Conservation (phyloP, 2,329 filamentous ascomycete genomes). For the Colletotrichum magnum region DNA sequence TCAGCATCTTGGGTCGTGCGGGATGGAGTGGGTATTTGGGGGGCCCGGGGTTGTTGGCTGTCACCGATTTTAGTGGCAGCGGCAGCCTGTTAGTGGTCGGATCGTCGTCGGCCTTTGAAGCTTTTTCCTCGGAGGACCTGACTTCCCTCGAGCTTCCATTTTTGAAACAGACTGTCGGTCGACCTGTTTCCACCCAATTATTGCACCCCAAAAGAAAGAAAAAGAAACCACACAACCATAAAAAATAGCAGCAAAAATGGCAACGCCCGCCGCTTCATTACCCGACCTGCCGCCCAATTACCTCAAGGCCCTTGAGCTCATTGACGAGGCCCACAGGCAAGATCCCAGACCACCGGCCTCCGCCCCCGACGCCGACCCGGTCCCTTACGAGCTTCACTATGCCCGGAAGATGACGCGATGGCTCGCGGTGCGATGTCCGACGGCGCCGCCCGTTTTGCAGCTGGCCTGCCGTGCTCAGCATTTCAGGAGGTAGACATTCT, state of each 20-base stretch:
- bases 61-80: constrained; percentile 13
- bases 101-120: constrained; percentile 17
- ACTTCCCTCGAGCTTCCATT: constrained; percentile 3
- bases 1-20: constrained; percentile 1
- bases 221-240: not conserved
- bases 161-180: constrained; percentile 25
- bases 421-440: constrained; percentile 72
- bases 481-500: constrained; percentile 73
- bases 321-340: constrained; percentile 74
- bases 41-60: not conserved
- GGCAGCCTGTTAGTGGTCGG: not conserved
- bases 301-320: constrained; percentile 71
- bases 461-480: constrained; percentile 89
- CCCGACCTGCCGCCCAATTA: constrained; percentile 57
- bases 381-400: constrained; percentile 87
- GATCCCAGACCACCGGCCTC: constrained; percentile 54
- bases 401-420: constrained; percentile 84
- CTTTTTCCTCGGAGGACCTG: constrained; percentile 13
- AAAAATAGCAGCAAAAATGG: constrained; percentile 2
- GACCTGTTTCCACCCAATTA: constrained; percentile 9
- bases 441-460: constrained; percentile 76
- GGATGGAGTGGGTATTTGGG: not conserved
- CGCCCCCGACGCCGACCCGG: constrained; percentile 53
- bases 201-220: not conserved
- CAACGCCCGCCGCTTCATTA: constrained; percentile 38